Evolutionary conservation across 1,284 basidiomycete species (phyloP).

Genomic region (Ganoderma resinaceum): DNA sequence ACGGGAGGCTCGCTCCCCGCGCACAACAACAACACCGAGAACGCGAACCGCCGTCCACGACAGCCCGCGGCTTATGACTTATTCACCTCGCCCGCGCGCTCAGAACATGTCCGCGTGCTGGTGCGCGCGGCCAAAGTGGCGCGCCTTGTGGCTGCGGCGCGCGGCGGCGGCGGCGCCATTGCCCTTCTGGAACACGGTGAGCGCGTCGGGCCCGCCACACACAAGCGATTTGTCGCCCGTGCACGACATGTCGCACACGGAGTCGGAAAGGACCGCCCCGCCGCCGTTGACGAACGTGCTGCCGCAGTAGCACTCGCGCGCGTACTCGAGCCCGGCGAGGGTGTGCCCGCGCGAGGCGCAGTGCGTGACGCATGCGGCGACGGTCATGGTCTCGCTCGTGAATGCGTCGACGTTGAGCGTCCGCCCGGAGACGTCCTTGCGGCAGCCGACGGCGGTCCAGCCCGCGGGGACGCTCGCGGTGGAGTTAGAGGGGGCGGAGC

Average conservation of each 20-base stretch:
- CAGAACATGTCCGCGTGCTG: constrained; percentile 23
- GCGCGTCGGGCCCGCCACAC: constrained; percentile 35
- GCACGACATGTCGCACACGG: constrained; percentile 36
- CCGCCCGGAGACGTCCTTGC: constrained; percentile 20
- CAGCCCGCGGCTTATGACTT: background rate
- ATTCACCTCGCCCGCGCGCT: constrained; percentile 3
- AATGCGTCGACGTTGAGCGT: constrained; percentile 35
- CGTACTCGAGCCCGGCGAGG: constrained; percentile 36
- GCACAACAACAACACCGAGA: background rate
- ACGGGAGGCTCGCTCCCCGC: constrained; percentile 31
- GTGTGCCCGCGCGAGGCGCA: constrained; percentile 33
- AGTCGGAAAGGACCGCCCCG: constrained; percentile 27
- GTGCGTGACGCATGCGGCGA: constrained; percentile 30
- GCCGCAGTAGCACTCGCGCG: constrained; percentile 39
- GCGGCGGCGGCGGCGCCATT: background rate
- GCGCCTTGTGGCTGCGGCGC: constrained; percentile 26
- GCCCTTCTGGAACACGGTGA: constrained; percentile 30
- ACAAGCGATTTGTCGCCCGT: constrained; percentile 22
- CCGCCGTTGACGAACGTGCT: constrained; percentile 32
- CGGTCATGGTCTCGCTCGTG: constrained; percentile 33
- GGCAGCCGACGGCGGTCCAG: constrained; percentile 19
- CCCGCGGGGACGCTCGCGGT: constrained; percentile 23
- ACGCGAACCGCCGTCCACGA: constrained; percentile 27
- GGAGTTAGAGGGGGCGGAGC: constrained; percentile 12
- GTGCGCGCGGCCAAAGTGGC: constrained; percentile 28